Evolutionary conservation across 2,329 filamentous ascomycete species (phyloP), one percentile per base, ranked within the genome.

Genomic region (Aureobasidium sp.): DNA sequence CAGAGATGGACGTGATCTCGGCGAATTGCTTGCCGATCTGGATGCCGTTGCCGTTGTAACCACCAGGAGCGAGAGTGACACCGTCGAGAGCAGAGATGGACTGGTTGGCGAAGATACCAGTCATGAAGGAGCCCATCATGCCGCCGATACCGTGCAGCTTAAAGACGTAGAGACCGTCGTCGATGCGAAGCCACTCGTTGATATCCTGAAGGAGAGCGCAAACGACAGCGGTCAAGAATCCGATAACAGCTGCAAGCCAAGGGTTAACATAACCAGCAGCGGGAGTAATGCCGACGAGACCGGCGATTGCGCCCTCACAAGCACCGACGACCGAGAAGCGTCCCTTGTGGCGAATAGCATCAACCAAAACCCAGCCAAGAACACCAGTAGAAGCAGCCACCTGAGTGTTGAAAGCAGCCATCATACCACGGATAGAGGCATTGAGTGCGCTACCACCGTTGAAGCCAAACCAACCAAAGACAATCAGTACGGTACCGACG

Each of bases 141-240:
- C 82, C 83, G 44, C 82, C 83, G 27, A 83, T 76, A 17, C 80
- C 81, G 68, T 84, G 82, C 14, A 84, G 77, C 68, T 82, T 84
- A 75, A 85, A 85, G 45, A 85, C 81, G 64, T 84, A 81, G 68
- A 85, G 79, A 12, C 81, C 80, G 64, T 84, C 82, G 66, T 84
- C 82, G 63, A 84, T 81, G 63, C 72, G 72, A 34, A 84, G 68
- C 78, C 80, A 82, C 29, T 79, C 74, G 67, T 84, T 82, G 63
- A 84, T 67, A 64, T 83, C 72, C 63, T 82, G 77, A 42, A 79
- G 73, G 1, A 74, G 68, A 9, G 79, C 75, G 70, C 82, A 84
- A 27, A 81, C 73, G 8, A 79, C 74, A 9, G 76, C 78, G 4
- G 82, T 84, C 36, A 84, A 65, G 73, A 84, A 82, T 5, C 82